Base-by-base conservation (phyloP, 306 rosid genomes). In the Rosa lucieae region DNA sequence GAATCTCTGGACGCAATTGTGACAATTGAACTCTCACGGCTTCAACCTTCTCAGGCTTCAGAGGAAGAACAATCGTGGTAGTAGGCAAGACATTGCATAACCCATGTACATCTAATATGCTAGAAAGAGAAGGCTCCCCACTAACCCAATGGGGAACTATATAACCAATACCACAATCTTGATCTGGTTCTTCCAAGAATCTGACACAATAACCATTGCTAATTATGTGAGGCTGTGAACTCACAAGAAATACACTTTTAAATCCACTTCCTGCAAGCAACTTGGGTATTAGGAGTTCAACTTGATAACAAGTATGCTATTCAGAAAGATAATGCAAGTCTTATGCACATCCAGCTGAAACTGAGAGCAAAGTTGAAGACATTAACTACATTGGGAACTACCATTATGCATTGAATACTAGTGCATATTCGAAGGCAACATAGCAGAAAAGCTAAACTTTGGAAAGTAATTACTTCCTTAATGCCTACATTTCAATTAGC, bases 111-210 rank as follows among this genome's bases (percentile, higher is more conserved):
- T 66, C 35, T 5, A 21, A 1, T 6, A 82, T 67, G 15, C 42
- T 47, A 4, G 75, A 65, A 17, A 78, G 40, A 14, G 10, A 17
- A 52, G 76, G 76, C 8, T 66, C 48, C 40, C 39, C 71, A 0
- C 6, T 69, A 20, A 82, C 71, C 79, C 79, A 82, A 53, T 78
- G 79, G 20, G 82, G 85, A 70, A 78, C 85, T 6, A 78, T 37
- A 15, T 35, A 82, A 3, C 85, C 79, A 39, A 82, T 46, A 56
- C 71, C 68, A 39, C 79, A 78, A 32, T 78, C 17, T 35, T 20
- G 21, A 61, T 55, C 12, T 18, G 79, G 73, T 56, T 68, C 79
- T 37, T 82, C 79, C 8, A 10, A 43, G 53, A 82, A 82, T 51
- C 67, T 67, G 11, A 82, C 49, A 7, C 67, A 18, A 67, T 82